Base-by-base conservation (phyloP, 352 stramenopile species). In the Phytophthora tubulina region DNA sequence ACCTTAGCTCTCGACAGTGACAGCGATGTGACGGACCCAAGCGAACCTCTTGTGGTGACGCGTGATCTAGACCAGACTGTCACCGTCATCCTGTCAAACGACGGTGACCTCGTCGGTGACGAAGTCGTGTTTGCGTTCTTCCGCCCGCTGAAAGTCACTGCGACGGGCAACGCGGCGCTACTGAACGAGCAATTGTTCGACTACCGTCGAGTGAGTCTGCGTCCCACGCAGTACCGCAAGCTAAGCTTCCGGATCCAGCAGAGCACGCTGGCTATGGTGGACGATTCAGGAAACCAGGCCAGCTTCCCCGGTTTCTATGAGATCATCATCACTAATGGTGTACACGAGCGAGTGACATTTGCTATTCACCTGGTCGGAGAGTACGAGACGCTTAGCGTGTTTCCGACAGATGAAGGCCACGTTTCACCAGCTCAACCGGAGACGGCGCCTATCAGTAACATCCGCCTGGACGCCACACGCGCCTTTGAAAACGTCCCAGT, bases 61-160 rank as follows among this genome's bases (percentile, higher is more conserved):
- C 50, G 68, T 17, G 54, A 63, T 3, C 14, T 84, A 7, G 68
- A 88, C n/a, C 61, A 75, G 33, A 91, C 76, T 13, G 75, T 93
- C 68, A 63, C 72, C 0, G 68, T 93, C 17, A 58, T 86, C 11
- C 49, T 94, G 41, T 73, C 81, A 13, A 95, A 95, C 46, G 80
- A 86, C 33, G 88, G 88, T 10, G 38, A 74, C 15, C 55, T 80
- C 6, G 74, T 67, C 4, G 88, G 81, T 14, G 88, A 93, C 39
- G 88, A 95, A 74, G 83, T 95, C n/a, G 73, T 95, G 44, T 81
- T 95, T 62, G 88, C 83, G 14, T 94, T 88, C 65, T 95, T 95
- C 65, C 84, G 86, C 4, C 86, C 88, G 7, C 63, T 95, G 4
- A 76, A 80, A 9, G 80, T 82, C 9, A 79, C 89, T 48, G 78